Conservation (phyloP, 1,139 yeast genomes). For the Saccharomyces hybrid region DNA sequence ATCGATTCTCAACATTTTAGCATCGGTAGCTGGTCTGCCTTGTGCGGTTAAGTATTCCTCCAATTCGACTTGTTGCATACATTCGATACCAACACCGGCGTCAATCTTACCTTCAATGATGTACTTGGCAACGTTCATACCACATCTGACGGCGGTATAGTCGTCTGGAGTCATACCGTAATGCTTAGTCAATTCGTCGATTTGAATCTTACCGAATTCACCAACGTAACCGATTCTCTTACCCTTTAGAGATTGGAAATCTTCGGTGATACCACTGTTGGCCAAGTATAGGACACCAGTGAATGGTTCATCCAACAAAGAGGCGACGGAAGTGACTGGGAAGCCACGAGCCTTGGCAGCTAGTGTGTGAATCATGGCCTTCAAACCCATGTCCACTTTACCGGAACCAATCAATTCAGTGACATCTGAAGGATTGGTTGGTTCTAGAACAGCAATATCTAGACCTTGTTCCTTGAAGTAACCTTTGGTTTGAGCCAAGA, state of each 20-base stretch:
- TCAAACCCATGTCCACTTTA: slow-evolving; percentile 51
- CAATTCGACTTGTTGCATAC: slow-evolving; percentile 52
- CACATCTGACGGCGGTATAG: slow-evolving; percentile 54
- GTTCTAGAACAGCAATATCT: slow-evolving; percentile 48
- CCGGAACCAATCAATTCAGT: slow-evolving; percentile 53
- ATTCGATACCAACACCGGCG: slow-evolving; percentile 54
- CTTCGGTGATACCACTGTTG: slow-evolving; percentile 45
- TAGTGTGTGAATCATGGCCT: slow-evolving; percentile 55
- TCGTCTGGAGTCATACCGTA: slow-evolving; percentile 50
- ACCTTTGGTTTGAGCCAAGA: slow-evolving; percentile 45
- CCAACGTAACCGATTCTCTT: slow-evolving; percentile 52
- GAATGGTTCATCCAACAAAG: slow-evolving; percentile 51
- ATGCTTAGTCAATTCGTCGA: slow-evolving; percentile 49
- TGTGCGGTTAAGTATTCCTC: slow-evolving; percentile 43
- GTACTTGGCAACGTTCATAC: slow-evolving; percentile 53
- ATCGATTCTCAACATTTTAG: slow-evolving; percentile 51
- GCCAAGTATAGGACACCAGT: slow-evolving; percentile 49
- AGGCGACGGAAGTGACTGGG: slow-evolving; percentile 51
- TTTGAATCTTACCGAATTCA: slow-evolving; percentile 52
- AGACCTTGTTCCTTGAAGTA: slow-evolving; percentile 45
- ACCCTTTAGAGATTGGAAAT: slow-evolving; percentile 46
- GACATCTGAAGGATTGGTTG: slow-evolving; percentile 53
- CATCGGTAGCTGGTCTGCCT: slow-evolving; percentile 43
- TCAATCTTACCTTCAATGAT: slow-evolving; percentile 50
- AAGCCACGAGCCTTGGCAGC: slow-evolving; percentile 55